A percentile compares a stretch with the other conserved stretches of the same genome.
Conservation (phyloP, 139 green algal genomes). For the Coccomyxa sp. region DNA sequence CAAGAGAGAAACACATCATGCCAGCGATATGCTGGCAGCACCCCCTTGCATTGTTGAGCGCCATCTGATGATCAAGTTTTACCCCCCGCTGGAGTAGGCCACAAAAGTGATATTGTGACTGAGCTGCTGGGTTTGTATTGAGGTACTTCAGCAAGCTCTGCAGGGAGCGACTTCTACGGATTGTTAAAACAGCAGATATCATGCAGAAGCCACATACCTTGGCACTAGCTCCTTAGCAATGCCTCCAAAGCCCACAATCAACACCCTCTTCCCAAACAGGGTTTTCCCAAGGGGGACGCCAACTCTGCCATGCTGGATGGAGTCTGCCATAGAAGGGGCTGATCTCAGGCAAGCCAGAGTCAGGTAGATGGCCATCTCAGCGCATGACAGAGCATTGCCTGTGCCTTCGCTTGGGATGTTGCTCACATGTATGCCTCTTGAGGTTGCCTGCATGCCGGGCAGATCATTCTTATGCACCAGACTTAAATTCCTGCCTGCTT, state of each 20-base stretch:
- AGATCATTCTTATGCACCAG: neutral
- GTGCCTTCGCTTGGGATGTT: slow-evolving; percentile 55
- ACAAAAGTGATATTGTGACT: no score
- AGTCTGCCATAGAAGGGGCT: slow-evolving; percentile 16
- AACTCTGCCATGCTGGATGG: slow-evolving; percentile 23
- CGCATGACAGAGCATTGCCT: slow-evolving; percentile 61
- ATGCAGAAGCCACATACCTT: slow-evolving; percentile 14
- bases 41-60: no score
- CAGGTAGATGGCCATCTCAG: slow-evolving; percentile 66
- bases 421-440: slow-evolving; percentile 46
- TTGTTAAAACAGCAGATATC: no score
- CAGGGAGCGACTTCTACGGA: no score
- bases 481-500: no score
- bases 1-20: no score
- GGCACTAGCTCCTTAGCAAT: slow-evolving; percentile 50
- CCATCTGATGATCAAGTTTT: no score
- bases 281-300: slow-evolving; percentile 36
- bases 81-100: no score
- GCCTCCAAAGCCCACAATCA: slow-evolving; percentile 47
- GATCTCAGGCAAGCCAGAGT: slow-evolving; percentile 43
- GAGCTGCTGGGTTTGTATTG: no score
- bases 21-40: no score
- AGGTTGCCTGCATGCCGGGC: slow-evolving; percentile 35
- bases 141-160: no score
- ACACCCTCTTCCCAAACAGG: slow-evolving; percentile 30